Percentiles rank a stretch among this genome's conserved stretches.
Evolutionary conservation across 1,139 yeast genomes (phyloP).

Genomic region (Blastobotrys illinoisensis): DNA sequence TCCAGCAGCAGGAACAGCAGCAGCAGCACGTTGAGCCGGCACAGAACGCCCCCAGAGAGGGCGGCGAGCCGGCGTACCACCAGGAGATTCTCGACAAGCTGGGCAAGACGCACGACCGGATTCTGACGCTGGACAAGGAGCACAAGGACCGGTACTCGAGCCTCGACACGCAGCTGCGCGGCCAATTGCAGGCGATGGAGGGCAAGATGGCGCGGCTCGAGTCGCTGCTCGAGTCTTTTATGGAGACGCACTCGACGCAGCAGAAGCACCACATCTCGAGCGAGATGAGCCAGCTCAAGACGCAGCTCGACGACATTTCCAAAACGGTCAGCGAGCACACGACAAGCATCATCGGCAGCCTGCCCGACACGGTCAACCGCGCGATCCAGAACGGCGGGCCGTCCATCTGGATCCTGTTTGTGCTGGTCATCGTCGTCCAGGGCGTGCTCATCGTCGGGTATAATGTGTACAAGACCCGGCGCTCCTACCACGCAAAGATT

Average conservation of each 20-base stretch:
- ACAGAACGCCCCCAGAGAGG: background rate
- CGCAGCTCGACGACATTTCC: constrained; percentile 21
- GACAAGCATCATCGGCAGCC: constrained; percentile 22
- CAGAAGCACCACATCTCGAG: constrained; percentile 16
- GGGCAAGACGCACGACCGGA: constrained; percentile 12
- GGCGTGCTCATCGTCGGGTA: constrained; percentile 27
- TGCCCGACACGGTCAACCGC: constrained; percentile 26
- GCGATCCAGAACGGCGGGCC: constrained; percentile 29
- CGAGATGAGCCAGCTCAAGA: constrained; percentile 22
- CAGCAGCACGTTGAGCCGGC: constrained; percentile 9
- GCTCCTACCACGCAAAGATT: constrained; percentile 29
- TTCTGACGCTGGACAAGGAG: constrained; percentile 10
- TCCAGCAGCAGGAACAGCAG: constrained; percentile 3
- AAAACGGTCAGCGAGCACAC: constrained; percentile 26
- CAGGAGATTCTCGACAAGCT: constrained; percentile 18
- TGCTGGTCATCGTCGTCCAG: constrained; percentile 26
- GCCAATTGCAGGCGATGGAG: constrained; percentile 12
- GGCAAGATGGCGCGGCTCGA: constrained; percentile 14
- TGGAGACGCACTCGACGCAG: constrained; percentile 6
- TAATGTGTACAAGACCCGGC: constrained; percentile 26
- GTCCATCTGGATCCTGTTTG: constrained; percentile 26
- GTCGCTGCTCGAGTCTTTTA: constrained; percentile 10
- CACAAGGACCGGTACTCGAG: constrained; percentile 7
- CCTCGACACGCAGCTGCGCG: constrained; percentile 3
- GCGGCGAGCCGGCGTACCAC: constrained; percentile 7